These are phyloP conservation scores for Tetracladium marchalianum DNA, from an alignment of 495 filamentous ascomycete genomes.

Conservation along the genomic window DNA sequence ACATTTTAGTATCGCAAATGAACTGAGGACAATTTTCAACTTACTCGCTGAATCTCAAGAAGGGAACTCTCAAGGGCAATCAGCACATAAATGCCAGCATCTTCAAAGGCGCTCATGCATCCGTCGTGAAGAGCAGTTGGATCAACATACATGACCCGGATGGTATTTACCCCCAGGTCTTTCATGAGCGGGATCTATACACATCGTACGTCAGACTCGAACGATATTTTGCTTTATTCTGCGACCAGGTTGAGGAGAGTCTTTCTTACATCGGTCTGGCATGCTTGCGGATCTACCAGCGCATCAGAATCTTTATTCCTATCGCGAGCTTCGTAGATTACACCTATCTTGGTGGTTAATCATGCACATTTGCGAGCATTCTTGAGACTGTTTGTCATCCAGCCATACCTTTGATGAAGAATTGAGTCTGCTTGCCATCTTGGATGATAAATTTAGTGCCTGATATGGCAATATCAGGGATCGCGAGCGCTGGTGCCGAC, in stretches of 20 bases:
- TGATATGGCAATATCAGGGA: conserved; percentile 31
- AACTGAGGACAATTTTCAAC: conserved; percentile 12
- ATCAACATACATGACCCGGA: conserved; percentile 80
- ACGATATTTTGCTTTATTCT: conserved; percentile 68
- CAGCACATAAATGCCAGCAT: conserved; percentile 67
- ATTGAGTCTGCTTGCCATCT: conserved; percentile 63
- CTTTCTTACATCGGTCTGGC: conserved; percentile 37
- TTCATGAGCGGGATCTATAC: conserved; percentile 68
- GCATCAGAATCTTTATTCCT: conserved; percentile 16
- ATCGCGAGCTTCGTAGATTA: conserved; percentile 54
- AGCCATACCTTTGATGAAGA: conserved; percentile 62
- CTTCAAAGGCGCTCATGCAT: conserved; percentile 56
- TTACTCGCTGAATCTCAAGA: conserved; percentile 60
- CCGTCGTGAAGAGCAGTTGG: conserved; percentile 52
- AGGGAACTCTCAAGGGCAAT: conserved; percentile 73
- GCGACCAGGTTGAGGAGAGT: conserved; percentile 50
- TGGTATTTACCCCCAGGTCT: conserved; percentile 67
- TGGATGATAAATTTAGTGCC: conserved; percentile 75
- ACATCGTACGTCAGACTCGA: conserved; percentile 58
- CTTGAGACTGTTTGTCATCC: not conserved
- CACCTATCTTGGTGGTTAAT: conserved; percentile 32
- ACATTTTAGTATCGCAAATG: not conserved
- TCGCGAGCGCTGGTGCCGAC: too few relatives aligned
- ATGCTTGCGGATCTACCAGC: not conserved
- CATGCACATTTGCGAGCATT: not conserved